Evolutionary conservation across 192 early-diverging fungal species (phyloP).

Genomic region (Backusella morwellensis): DNA sequence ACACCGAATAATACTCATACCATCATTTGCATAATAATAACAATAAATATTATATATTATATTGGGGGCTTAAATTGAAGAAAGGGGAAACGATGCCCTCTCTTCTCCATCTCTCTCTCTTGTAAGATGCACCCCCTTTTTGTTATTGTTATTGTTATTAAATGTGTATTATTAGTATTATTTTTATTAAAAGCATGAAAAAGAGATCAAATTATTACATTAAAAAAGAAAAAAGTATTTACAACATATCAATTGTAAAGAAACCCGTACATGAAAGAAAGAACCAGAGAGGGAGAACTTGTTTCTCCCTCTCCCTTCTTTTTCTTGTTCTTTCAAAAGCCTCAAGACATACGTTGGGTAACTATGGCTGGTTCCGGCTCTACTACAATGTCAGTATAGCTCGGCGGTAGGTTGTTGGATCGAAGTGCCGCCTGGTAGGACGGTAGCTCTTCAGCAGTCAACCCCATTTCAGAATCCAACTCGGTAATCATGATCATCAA

Average conservation of each 20-base stretch:
- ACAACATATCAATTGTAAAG: conserved; percentile 1
- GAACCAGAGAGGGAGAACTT: background rate
- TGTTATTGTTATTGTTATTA: background rate
- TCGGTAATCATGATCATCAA: conserved; percentile 8
- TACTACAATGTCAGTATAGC: background rate
- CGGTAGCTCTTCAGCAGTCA: background rate
- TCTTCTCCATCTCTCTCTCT: too few species aligned
- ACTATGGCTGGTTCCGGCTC: background rate
- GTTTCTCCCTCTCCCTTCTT: background rate
- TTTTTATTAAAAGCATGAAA: background rate
- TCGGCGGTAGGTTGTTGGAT: background rate
- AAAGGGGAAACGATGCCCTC: too few species aligned
- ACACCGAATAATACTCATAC: background rate
- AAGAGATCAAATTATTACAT: background rate
- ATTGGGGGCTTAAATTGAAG: too few species aligned
- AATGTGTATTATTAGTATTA: background rate
- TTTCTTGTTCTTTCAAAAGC: background rate
- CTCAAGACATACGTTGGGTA: background rate
- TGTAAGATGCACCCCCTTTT: too few species aligned
- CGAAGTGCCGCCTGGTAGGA: conserved; percentile 3
- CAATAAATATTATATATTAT: too few species aligned
- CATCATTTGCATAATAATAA: background rate
- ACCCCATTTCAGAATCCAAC: conserved; percentile 10
- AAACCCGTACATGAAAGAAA: background rate
- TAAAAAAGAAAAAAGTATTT: background rate